Base-by-base conservation (phyloP, 1,284 basidiomycete genomes). In the Microbotryum saponariae region DNA sequence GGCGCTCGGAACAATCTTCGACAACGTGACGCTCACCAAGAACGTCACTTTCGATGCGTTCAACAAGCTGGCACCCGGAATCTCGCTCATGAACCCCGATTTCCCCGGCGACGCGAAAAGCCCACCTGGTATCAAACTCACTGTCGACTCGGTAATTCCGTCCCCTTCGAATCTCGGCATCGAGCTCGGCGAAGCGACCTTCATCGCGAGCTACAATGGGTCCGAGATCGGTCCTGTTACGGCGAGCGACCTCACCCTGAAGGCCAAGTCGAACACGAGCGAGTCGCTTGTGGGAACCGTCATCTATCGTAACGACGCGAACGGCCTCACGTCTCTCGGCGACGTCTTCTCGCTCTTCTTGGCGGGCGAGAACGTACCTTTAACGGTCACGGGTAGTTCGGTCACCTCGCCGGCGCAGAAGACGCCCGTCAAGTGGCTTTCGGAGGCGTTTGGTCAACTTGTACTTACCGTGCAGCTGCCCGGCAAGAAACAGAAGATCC, bases 121-220 rank as follows among this genome's bases (percentile, higher is more conserved):
- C 51, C 80, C 79, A 53, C 85, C 85, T 61, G 83, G 86, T 46
- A 86, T 89, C 64, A 81, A 82, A 61, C 84, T 89, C 60, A 81
- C 82, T 63, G 85, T 85, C 4, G 83, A 84, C 71, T 79, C 85
- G 0, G 61, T 75, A 12, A 88, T 89, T 66, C 85, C 85, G 2
- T 88, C 85, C 21, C 79, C 82, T 44, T 66, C 76, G 81, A 83
- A 88, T 68, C 75, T 89, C 46, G 86, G 87, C 44, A 86, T 89
- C 65, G 80, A 86, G 69, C 78, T 89, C 46, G 87, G 86, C 44
- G 86, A 81, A 6, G 84, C 85, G 58, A 80, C 79, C 23, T 88
- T 89, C 77, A 78, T 83, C 64, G 77, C 82, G 12, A 83, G 81
- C 75, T 88, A 83, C 73, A 74, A 82, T 49, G 78, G 79, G 12